Evolutionary conservation across 352 stramenopile genomes (phyloP).

Genomic region (Globisporangium nagaii): DNA sequence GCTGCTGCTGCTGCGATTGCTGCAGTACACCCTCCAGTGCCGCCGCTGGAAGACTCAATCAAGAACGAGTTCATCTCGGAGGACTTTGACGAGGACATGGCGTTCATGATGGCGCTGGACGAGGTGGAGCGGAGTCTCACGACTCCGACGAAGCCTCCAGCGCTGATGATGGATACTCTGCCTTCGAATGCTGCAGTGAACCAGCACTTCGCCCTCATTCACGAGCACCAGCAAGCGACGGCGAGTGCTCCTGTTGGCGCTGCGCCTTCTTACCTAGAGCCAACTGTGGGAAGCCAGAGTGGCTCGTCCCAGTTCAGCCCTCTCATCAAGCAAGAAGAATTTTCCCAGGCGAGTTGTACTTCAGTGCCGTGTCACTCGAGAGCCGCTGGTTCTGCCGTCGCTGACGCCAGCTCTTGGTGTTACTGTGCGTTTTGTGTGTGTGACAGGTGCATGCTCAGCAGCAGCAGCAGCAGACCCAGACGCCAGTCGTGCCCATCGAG

Average conservation of each 20-base stretch:
- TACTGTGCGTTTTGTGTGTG: background rate
- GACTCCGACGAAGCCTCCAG: conserved; percentile 18
- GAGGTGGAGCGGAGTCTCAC: conserved; percentile 49
- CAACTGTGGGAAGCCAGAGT: background rate
- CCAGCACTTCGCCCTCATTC: background rate
- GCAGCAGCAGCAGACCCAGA: background rate
- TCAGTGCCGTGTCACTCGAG: background rate
- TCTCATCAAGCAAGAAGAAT: background rate
- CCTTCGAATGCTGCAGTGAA: background rate
- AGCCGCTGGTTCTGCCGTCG: background rate
- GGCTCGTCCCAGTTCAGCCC: background rate
- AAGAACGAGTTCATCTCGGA: conserved; percentile 58
- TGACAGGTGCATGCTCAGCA: too few relatives aligned
- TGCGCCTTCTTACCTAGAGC: background rate
- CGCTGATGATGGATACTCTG: background rate
- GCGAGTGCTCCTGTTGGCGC: background rate
- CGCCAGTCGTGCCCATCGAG: conserved; percentile 17
- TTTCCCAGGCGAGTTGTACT: background rate
- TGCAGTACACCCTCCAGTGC: too few relatives aligned
- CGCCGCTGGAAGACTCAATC: background rate
- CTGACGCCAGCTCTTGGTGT: background rate
- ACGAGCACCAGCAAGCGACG: background rate
- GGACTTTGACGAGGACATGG: conserved; percentile 56
- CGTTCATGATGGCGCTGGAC: conserved; percentile 62
- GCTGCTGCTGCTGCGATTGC: background rate